Evolutionary conservation across 192 early-diverging fungal genomes (phyloP), one percentile per base, ranked within the genome.

Genomic region (Thoreauomyces humboldtii): DNA sequence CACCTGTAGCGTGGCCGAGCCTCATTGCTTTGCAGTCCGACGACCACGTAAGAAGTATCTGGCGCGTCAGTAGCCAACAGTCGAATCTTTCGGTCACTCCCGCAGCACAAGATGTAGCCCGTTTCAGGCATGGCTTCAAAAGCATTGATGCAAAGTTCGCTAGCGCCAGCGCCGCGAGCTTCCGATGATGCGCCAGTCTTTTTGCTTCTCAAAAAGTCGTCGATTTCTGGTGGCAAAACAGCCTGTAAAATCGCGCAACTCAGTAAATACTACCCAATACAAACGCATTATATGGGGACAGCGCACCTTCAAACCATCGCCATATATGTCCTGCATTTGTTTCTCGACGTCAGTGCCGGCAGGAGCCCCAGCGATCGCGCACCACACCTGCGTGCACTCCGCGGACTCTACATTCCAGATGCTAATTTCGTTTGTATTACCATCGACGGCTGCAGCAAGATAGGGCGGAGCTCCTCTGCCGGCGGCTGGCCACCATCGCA

Each of bases 51-150:
- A 2, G 89, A 92, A 17, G 89, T 76, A 27, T 92, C 90, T 31
- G 90, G 69, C 21, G 73, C 69, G 6, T 73, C 74, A 21, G 78
- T 77, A 65, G 93, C 87, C 90, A 92, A 92, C 59, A 87, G 90
- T n/a, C 93, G 75, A 31, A 97, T 72, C 71, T 93, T 92, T 33
- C 90, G 83, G 75, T 96, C 94, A 4, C 84, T 86, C 4, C 92
- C 91, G 0, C 76, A 90, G 0, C 89, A 84, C 22, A 96, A 72
- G 74, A 96, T 82, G 57, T 80, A 88, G 19, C 77, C 61, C 27
- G 77, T 77, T 32, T 87, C 78, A 11, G 67, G 45, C 1, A 78
- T 71, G 35, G 45, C 9, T 24, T 47, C 37, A 22, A 51, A 45
- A n/a, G 55, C 55, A 19, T 57, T 15, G 12, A 57, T 27, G 25